Evolutionary conservation across 805 yeast species (phyloP), one percentile per base, ranked within the genome.

Genomic region (Torulaspora gathmanii): DNA sequence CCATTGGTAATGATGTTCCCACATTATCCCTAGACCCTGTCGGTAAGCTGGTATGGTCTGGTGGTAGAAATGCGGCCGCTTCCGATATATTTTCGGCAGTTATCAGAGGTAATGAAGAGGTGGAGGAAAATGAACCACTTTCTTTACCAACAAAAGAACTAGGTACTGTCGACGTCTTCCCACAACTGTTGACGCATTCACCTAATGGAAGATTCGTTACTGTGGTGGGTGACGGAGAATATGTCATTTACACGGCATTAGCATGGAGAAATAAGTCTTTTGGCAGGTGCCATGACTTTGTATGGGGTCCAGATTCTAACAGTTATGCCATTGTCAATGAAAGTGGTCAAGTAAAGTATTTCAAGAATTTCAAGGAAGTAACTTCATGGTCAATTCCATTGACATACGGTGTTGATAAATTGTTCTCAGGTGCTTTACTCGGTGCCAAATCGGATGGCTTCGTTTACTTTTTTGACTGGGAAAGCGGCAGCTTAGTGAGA

Each of bases 121-220:
- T 75, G 33, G 83, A 79, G 51, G 96, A 90, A 65, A 96, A 95
- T 50, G 96, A 86, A 58, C 68, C 78, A 3, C 68, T 93, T 50
- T 74, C 87, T 3, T 70, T 93, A 55, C 82, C 84, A 52, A 83
- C 84, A 45, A 90, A 90, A 69, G 99, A 93, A 60, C 73, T 93
- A 50, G 99, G 99, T n/a, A 73, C 87, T 19, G 87, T 91, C 42
- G 99, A 93, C 68, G 79, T 91, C 37, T 93, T 82, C 74, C 98
- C 99, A 42, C 84, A 86, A 50, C 77, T 85, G 49, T 75, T 93
- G 60, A 71, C 75, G 40, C 99, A 93, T 68, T 91, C 98, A 36
- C 97, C 98, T 52, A 93, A 93, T 64, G 99, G 99, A 52, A 81
- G 96, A 67, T 93, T 86, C 64, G 97, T 90, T 31, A 85, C 98